Conservation (phyloP, 495 filamentous ascomycete species). For the Penicillium malachiteum region DNA sequence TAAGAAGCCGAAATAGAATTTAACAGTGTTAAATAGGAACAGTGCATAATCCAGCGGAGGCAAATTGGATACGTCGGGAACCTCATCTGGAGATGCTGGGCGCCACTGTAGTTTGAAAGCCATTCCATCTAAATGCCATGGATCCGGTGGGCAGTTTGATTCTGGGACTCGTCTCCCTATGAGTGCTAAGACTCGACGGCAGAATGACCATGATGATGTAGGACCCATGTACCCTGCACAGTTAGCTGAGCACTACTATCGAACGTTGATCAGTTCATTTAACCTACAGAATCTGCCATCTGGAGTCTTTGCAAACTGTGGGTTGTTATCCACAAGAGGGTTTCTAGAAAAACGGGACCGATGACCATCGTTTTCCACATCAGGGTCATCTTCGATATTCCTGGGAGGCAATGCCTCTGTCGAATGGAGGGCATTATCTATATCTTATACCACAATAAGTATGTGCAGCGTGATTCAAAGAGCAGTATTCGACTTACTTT, state of each 20-base stretch:
- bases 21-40: conserved; percentile 38
- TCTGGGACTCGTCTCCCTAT: conserved; percentile 28
- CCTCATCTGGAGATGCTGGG: conserved; percentile 25
- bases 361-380: conserved; percentile 15
- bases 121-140: conserved; percentile 36
- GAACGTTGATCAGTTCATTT: neutral
- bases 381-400: conserved; percentile 2
- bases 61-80: conserved; percentile 32
- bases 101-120: conserved; percentile 40
- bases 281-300: conserved; percentile 33
- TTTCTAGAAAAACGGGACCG: conserved; percentile 28
- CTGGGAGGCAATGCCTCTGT: conserved; percentile 3
- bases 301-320: conserved; percentile 28
- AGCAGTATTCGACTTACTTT: conserved; percentile 4
- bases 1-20: conserved; percentile 38
- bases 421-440: conserved; percentile 2
- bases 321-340: conserved; percentile 30
- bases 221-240: conserved; percentile 32
- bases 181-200: conserved; percentile 29
- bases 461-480: neutral
- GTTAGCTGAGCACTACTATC: neutral
- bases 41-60: conserved; percentile 38
- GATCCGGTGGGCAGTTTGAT: conserved; percentile 27
- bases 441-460: neutral
- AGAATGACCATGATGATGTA: conserved; percentile 37